A percentile compares a stretch with the other conserved stretches of the same genome.
Evolutionary conservation across 768 basidiomycete species (phyloP).

Genomic region (Kwoniella heveanensis): DNA sequence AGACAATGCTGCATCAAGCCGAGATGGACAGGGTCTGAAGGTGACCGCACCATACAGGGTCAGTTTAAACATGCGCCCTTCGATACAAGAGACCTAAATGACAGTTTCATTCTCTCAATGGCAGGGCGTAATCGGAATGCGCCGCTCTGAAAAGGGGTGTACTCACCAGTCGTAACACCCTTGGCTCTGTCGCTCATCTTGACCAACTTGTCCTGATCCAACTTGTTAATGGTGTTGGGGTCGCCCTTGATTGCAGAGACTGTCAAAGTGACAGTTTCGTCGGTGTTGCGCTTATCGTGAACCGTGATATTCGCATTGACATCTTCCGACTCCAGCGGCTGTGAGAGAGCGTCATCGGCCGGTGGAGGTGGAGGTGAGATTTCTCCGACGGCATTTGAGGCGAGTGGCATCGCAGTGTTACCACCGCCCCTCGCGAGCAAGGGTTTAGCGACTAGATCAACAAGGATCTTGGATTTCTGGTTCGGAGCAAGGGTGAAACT

Average conservation of each 20-base stretch:
- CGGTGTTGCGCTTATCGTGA: constrained; percentile 48
- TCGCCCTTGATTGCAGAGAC: constrained; percentile 23
- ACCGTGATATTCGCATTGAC: constrained; percentile 32
- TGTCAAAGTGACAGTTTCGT: constrained; percentile 34
- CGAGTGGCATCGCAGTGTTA: not conserved
- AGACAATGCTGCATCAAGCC: constrained; percentile 50
- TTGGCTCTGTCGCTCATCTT: constrained; percentile 16
- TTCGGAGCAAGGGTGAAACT: constrained; percentile 39
- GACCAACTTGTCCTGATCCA: constrained; percentile 1
- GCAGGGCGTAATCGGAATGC: too few relatives aligned
- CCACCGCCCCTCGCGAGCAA: not conserved
- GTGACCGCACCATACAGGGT: too few relatives aligned
- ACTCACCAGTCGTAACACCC: constrained; percentile 18
- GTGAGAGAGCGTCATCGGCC: not conserved
- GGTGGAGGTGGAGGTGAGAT: constrained; percentile 6
- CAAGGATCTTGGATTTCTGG: constrained; percentile 44
- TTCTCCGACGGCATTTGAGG: constrained; percentile 17
- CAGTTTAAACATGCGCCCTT: too few relatives aligned
- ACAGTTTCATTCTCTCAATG: too few relatives aligned
- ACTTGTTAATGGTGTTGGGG: constrained; percentile 2
- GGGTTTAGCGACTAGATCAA: constrained; percentile 30
- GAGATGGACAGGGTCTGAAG: constrained; percentile 37
- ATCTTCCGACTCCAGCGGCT: constrained; percentile 2
- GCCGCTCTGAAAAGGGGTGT: too few relatives aligned
- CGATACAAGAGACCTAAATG: too few relatives aligned